These are phyloP conservation scores for Malania oleifera DNA, from an alignment of 164 flowering plant species.

Conservation along the genomic window DNA sequence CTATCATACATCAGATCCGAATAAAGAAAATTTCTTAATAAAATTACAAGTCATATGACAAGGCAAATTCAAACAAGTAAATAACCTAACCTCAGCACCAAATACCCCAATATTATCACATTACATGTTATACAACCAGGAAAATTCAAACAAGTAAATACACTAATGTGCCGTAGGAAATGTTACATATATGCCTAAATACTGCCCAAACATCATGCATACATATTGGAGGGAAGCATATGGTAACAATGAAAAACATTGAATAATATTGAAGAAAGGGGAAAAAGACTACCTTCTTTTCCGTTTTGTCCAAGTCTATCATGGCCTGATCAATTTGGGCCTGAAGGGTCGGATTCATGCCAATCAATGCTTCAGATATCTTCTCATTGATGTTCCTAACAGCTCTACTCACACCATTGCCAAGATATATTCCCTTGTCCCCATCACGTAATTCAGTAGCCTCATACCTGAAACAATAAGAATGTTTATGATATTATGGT, in stretches of 20 bases:
- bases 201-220: too few species aligned
- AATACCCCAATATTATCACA: too few species aligned
- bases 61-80: too few species aligned
- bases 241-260: not conserved
- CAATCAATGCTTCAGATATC: conserved; percentile 82
- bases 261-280: not conserved
- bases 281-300: conserved; percentile 63
- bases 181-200: too few species aligned
- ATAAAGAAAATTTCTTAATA: too few species aligned
- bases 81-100: too few species aligned
- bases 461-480: conserved; percentile 52
- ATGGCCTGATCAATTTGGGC: conserved; percentile 90
- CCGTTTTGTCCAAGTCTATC: conserved; percentile 93
- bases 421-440: conserved; percentile 80
- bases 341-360: conserved; percentile 94
- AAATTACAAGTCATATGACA: too few species aligned
- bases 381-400: conserved; percentile 81
- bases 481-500: not conserved
- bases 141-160: too few species aligned
- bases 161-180: too few species aligned
- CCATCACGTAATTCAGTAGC: conserved; percentile 93
- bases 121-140: too few species aligned
- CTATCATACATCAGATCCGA: too few species aligned
- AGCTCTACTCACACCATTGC: conserved; percentile 80
- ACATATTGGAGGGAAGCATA: too few species aligned